These are phyloP conservation scores for Nakazawaea siamensis DNA, from an alignment of 805 yeast species.

Conservation along the genomic window DNA sequence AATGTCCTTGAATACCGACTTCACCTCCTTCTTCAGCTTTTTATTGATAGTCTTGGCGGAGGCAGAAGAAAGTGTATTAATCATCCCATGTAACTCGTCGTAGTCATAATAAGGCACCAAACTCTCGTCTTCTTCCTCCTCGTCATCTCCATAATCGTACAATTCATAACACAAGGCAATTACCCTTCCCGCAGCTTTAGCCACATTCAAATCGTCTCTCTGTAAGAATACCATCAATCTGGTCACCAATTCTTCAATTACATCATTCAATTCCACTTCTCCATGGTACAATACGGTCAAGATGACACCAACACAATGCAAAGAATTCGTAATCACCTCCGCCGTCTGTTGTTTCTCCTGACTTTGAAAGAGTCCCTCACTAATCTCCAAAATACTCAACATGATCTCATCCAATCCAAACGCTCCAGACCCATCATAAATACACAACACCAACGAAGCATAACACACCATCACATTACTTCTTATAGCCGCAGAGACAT, in stretches of 20 bases:
- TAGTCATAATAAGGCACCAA: constrained; percentile 46
- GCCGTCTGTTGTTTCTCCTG: constrained; percentile 17
- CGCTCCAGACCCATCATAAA: constrained; percentile 40
- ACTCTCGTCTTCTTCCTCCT: constrained; percentile 28
- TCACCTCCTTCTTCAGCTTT: constrained; percentile 51
- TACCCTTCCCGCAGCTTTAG: constrained; percentile 47
- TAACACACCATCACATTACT: constrained; percentile 18
- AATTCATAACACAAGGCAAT: constrained; percentile 50
- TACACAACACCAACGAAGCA: constrained; percentile 27
- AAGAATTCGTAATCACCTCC: constrained; percentile 34
- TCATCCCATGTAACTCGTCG: constrained; percentile 32
- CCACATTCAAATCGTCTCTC: constrained; percentile 34
- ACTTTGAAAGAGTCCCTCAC: constrained; percentile 23
- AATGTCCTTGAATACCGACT: constrained; percentile 54
- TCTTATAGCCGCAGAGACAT: constrained; percentile 11
- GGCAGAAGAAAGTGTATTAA: constrained; percentile 36
- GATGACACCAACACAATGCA: constrained; percentile 38
- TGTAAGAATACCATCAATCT: constrained; percentile 34
- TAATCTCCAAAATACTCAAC: constrained; percentile 33
- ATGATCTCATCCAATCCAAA: constrained; percentile 40
- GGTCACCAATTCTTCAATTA: constrained; percentile 30
- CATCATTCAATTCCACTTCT: constrained; percentile 29
- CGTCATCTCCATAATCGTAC: constrained; percentile 33
- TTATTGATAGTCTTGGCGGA: constrained; percentile 53
- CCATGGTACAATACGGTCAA: constrained; percentile 32